Evolutionary conservation across 176 grass and related monocot genomes (phyloP), one percentile per base, ranked within the genome.

Genomic region (Typha latifolia): DNA sequence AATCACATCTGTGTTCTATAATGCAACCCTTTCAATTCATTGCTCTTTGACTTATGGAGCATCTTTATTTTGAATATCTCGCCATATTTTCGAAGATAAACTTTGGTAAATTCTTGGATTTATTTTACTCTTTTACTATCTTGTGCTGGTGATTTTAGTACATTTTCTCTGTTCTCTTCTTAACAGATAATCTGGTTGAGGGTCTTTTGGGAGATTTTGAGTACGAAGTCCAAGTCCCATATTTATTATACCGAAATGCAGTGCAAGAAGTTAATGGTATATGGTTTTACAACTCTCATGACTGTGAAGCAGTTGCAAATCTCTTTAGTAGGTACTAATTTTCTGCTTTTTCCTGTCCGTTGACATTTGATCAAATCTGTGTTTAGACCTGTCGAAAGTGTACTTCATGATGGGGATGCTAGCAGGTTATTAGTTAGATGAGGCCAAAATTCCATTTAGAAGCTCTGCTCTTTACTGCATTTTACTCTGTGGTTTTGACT

Each of bases 141-240:
- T 7, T 56, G 51, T 56, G 51, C 16, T n/a, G 14, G 51, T 56
- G 4, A 6, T 56, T 56, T n/a, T 56, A 64, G 15, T 15, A n/a
- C 5, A 34, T 32, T 62, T 72, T 59, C 32, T 43, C 37, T 43
- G 1, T 29, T 10, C 5, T 26, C 50, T 51, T 82, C 32, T 71
- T 12, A 80, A 78, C 69, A 90, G 87, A 90, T 59, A 90, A 90
- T 82, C 69, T 82, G 26, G 69, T 82, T 0, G 72, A 90, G 75
- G 79, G 80, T 64, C 61, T 90, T 14, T 63, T 85, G 82, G 64
- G 69, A 12, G 62, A 66, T 74, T 90, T 85, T 67, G 61, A 80
- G 16, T 79, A 77, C 69, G 12, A 85, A 26, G 51, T 79, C 49
- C 65, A 90, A 22, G 69, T 71, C 57, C 79, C 87, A 49, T 85